Evolutionary conservation across 2,329 filamentous ascomycete species (phyloP), one percentile per base, ranked within the genome.

Genomic region (Penicillium sp.): DNA sequence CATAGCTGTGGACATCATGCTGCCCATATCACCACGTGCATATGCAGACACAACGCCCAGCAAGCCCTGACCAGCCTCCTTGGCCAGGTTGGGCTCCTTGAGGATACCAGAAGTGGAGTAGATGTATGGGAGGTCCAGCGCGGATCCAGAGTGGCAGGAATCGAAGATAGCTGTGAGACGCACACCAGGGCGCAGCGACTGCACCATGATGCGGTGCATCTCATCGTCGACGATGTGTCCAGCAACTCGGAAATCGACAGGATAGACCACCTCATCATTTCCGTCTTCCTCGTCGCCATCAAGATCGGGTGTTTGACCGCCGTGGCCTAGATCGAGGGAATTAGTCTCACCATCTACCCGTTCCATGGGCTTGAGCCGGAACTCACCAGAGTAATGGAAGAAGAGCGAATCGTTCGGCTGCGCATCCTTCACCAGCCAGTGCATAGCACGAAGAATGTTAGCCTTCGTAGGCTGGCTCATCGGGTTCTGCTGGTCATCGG

Each of bases 391-490:
- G 74, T 96, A 98, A 77, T 98, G 93, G 80, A 98, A 97, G 78
- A 98, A 98, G 7, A 98, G 83, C 5, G 93, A 96, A 73, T 98
- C 93, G 71, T 97, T 96, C 0, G 92, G 90, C 56, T 85, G 85
- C 5, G 93, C 93, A 70, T 96, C 93, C 77, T 96, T 96, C 56
- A 97, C 91, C 21, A 98, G 80, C 93, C 93, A 98, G 73, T 97
- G 93, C 93, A 98, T 98, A 29, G 93, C 93, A 52, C 93, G 86
- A 37, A 98, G 76, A 55, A 98, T 96, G 71, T 98, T 98, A 65
- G 91, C 90, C 75, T 97, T 97, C 5, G 92, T 96, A 9, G 93
- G 93, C 77, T 96, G 91, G 76, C 91, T 96, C 90, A 97, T 96
- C 26, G 91, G 91, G 68, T 96, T 96, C 73, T 96, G 91, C 78